Base-by-base conservation (phyloP, 352 stramenopile genomes). In the Globisporangium lucens region DNA sequence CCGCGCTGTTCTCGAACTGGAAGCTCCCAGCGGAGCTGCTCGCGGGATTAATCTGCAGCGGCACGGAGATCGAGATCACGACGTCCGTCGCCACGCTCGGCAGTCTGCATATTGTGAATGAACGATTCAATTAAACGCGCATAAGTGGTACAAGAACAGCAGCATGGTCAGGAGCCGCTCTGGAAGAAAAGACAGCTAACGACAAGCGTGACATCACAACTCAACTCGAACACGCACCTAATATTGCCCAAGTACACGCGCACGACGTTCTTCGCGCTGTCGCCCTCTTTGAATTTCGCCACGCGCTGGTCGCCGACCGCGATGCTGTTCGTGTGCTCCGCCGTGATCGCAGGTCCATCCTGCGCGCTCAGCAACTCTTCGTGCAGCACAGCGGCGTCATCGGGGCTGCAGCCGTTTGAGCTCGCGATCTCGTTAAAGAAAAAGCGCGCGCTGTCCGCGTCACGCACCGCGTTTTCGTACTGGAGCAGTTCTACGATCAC, bases 371-470 rank as follows among this genome's bases (percentile, higher is more conserved):
- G 66, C 20, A 77, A 56, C 35, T 87, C 80, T 22, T 75, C 72
- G 17, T 90, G 71, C 52, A 90, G 53, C 27, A 91, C 75, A 4
- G 67, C 69, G 20, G 85, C 71, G 66, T 95, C 87, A 29, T 73
- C 71, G 0, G 80, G 76, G 1, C 72, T 75, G 63, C 87, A 95
- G 35, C 80, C 83, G 68, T 96, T 96, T 20, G 82, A 89, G 66
- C 77, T 82, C 51, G 88, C 86, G 65, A 94, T 87, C 69, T 94
- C 88, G 35, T 92, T 87, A 72, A 96, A 94, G 69, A 94, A 96
- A 67, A 83, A 93, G 35, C 69, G 81, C 30, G 78, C 86, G 59
- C 80, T 93, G 15, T 76, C 62, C 4, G 35, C 59, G 61, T 92
- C 79, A 20, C 46, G 33, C 51, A 94, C 76, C 27, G 56, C 69